phyloP scores from a whole-genome alignment of 2,329 filamentous ascomycete species.

The Beauveria sp. region DNA sequence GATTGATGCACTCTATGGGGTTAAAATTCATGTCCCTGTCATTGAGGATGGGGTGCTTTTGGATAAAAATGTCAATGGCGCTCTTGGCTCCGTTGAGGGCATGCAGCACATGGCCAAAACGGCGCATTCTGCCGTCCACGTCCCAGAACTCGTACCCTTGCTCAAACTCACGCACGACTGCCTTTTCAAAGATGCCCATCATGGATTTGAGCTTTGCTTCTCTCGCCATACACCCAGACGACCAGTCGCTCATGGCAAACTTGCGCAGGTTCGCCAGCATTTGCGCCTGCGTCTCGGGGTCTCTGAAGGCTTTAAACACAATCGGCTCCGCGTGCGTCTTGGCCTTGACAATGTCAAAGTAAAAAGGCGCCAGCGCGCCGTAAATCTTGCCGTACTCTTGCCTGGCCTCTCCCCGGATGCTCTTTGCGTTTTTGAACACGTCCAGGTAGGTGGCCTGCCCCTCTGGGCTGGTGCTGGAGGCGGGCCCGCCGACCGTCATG shows the following conservation, averaged over 20 bases:
- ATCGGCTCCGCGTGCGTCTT: slow-evolving; percentile 71
- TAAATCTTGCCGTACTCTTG: slow-evolving; percentile 90
- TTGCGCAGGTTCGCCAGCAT: slow-evolving; percentile 74
- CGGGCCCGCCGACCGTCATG: slow-evolving; percentile 44
- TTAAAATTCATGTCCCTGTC: slow-evolving; percentile 60
- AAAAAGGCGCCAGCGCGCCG: slow-evolving; percentile 80
- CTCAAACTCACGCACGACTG: slow-evolving; percentile 85
- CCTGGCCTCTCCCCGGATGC: slow-evolving; percentile 74
- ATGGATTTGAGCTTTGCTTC: slow-evolving; percentile 67
- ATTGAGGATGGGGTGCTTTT: slow-evolving; percentile 78
- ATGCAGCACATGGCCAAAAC: slow-evolving; percentile 80
- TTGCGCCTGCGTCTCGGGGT: slow-evolving; percentile 83
- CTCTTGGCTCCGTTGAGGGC: slow-evolving; percentile 72
- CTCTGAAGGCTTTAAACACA: slow-evolving; percentile 77
- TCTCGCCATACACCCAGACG: slow-evolving; percentile 63
- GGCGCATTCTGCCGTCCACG: slow-evolving; percentile 78
- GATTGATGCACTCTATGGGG: slow-evolving; percentile 74
- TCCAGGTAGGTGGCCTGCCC: slow-evolving; percentile 60
- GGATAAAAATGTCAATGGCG: slow-evolving; percentile 76
- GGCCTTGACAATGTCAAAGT: slow-evolving; percentile 68
- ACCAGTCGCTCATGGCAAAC: slow-evolving; percentile 76
- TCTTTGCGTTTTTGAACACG: slow-evolving; percentile 63
- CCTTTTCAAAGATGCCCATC: slow-evolving; percentile 79
- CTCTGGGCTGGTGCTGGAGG: slow-evolving; percentile 37
- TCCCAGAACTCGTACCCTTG: slow-evolving; percentile 86